These are phyloP conservation scores for Daldinia decipiens DNA, from an alignment of 495 filamentous ascomycete genomes.

Conservation along the genomic window DNA sequence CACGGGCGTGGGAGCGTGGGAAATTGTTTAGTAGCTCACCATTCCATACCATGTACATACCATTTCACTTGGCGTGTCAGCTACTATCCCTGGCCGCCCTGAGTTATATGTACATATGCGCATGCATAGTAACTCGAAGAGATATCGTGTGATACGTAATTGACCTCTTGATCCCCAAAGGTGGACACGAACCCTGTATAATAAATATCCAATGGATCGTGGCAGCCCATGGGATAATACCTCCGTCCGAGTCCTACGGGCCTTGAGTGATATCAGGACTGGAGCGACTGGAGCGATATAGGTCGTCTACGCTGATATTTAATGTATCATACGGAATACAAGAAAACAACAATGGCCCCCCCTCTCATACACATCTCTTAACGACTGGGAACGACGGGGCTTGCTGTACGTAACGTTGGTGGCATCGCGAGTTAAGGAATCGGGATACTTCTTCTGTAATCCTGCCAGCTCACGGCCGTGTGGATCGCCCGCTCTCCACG, in stretches of 20 bases:
- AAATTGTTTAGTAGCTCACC: conserved; percentile 15
- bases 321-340: conserved; percentile 8
- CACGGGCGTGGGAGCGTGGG: conserved; percentile 33
- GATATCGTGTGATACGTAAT: conserved; percentile 18
- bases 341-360: conserved; percentile 3
- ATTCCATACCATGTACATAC: background rate
- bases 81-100: background rate
- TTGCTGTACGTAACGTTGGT: conserved; percentile 32
- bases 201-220: conserved; percentile 16
- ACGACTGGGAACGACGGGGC: background rate
- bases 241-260: conserved; percentile 1
- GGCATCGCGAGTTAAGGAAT: conserved; percentile 31
- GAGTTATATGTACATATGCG: conserved; percentile 9
- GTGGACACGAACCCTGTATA: conserved; percentile 6
- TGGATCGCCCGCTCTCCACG: conserved; percentile 39
- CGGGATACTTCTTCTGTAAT: conserved; percentile 21
- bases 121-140: conserved; percentile 9
- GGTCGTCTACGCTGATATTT: conserved; percentile 1
- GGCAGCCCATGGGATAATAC: conserved; percentile 6
- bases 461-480: conserved; percentile 31
- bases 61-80: background rate
- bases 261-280: background rate
- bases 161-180: conserved; percentile 3
- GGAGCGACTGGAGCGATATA: background rate
- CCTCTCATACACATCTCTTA: background rate